phyloP scores from a whole-genome alignment of 805 yeast genomes.

The Priceomyces medius region DNA sequence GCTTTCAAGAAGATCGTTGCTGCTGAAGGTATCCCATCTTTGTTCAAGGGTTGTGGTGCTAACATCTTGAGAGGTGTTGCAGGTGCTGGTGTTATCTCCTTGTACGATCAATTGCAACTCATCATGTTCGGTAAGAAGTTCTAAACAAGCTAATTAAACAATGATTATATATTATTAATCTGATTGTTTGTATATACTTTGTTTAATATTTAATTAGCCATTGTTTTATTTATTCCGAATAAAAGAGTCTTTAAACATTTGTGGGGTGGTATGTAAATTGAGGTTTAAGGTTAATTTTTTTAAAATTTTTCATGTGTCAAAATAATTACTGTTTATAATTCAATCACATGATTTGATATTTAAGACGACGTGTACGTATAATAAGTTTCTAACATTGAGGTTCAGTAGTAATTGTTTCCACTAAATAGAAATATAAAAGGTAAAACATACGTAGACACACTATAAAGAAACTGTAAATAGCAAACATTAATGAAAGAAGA shows the following conservation, averaged over 20 bases:
- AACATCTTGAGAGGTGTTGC: slow-evolving; percentile 99
- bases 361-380: too few relatives aligned
- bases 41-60: slow-evolving; percentile 99
- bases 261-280: too few relatives aligned
- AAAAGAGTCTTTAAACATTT: background rate
- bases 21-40: slow-evolving; percentile 89
- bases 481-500: too few relatives aligned
- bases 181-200: slow-evolving; percentile 6
- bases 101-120: slow-evolving; percentile 96
- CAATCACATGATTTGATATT: too few relatives aligned
- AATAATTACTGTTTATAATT: too few relatives aligned
- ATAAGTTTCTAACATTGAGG: too few relatives aligned
- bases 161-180: slow-evolving; percentile 5
- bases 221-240: slow-evolving; percentile 6
- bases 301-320: too few relatives aligned
- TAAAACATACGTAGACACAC: too few relatives aligned
- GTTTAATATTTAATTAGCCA: slow-evolving; percentile 8
- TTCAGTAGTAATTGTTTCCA: too few relatives aligned
- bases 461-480: too few relatives aligned
- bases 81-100: slow-evolving; percentile 98
- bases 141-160: slow-evolving; percentile 32
- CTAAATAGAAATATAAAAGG: too few relatives aligned
- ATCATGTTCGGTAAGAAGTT: slow-evolving; percentile 95
- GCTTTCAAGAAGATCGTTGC: slow-evolving; percentile 90
- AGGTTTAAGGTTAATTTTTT: too few relatives aligned